Evolutionary conservation across 2,329 filamentous ascomycete species (phyloP).

Genomic region (Alternaria atra): DNA sequence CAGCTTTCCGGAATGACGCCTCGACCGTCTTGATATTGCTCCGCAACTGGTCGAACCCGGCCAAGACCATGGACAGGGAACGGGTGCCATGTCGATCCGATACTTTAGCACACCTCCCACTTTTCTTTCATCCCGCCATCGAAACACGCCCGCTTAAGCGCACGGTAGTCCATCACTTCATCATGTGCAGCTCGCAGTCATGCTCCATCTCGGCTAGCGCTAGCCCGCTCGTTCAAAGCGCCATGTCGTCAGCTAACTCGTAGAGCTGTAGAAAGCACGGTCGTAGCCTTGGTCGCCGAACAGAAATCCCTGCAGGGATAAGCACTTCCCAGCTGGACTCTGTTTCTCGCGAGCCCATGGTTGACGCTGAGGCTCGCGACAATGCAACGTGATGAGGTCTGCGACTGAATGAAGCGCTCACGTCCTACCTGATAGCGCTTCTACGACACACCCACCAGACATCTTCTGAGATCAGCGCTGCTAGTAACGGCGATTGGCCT

Average conservation of each 20-base stretch:
- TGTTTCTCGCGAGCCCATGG: constrained; percentile 15
- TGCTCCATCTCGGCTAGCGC: constrained; percentile 40
- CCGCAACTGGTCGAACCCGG: constrained; percentile 19
- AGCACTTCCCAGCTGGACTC: constrained; percentile 21
- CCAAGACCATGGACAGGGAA: constrained; percentile 32
- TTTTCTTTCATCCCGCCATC: constrained; percentile 24
- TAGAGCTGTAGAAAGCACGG: constrained; percentile 38
- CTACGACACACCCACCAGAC: constrained; percentile 16
- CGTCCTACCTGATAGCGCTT: constrained; percentile 20
- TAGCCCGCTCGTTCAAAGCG: constrained; percentile 35
- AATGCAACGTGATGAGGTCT: constrained; percentile 26
- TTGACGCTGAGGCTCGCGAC: constrained; percentile 25
- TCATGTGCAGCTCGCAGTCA: constrained; percentile 45
- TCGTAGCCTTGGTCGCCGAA: constrained; percentile 42
- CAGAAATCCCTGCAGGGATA: constrained; percentile 33
- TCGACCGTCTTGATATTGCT: constrained; percentile 20
- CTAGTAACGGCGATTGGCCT: constrained; percentile 30
- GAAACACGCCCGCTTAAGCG: constrained; percentile 38
- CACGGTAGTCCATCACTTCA: constrained; percentile 30
- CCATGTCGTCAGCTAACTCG: constrained; percentile 40
- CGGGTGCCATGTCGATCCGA: constrained; percentile 25
- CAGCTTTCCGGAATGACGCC: constrained; percentile 26
- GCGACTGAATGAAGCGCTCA: constrained; percentile 19
- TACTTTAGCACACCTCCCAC: constrained; percentile 15
- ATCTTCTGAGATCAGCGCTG: constrained; percentile 23